phyloP scores from a whole-genome alignment of 257 asterid genomes.

The Solanum clarkiae region DNA sequence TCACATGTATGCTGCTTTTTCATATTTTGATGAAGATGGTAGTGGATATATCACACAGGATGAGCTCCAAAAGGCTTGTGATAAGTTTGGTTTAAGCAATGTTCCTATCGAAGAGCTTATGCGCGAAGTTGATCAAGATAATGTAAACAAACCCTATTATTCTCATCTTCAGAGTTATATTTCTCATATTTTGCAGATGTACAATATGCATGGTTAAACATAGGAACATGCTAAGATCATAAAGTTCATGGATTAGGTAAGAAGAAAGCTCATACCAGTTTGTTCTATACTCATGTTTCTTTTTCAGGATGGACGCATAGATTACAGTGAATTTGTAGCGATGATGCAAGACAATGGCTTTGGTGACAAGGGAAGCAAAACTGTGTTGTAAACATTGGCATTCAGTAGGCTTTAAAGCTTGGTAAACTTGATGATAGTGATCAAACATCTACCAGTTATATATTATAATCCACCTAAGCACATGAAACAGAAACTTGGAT shows the following conservation, averaged over 20 bases:
- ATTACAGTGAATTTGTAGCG: conserved; percentile 11
- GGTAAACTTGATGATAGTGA: not conserved
- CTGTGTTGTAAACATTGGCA: not conserved
- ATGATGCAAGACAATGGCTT: conserved; percentile 12
- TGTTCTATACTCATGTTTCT: not conserved
- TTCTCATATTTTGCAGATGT: not conserved
- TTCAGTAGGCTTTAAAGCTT: not conserved
- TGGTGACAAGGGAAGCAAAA: conserved; percentile 1
- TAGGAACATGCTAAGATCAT: not conserved
- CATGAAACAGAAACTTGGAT: not conserved
- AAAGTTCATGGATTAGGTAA: not conserved
- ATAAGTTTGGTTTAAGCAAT: conserved; percentile 23
- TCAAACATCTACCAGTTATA: not conserved
- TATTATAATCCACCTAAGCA: not conserved
- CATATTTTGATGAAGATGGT: conserved; percentile 41
- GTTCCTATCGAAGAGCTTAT: conserved; percentile 29
- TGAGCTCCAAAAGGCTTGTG: conserved; percentile 37
- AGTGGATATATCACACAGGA: conserved; percentile 39
- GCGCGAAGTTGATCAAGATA: conserved; percentile 34
- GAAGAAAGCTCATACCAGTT: not conserved
- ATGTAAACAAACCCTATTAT: conserved; percentile 8
- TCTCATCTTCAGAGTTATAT: not conserved
- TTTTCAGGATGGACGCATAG: conserved; percentile 17
- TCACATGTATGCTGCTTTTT: conserved; percentile 35
- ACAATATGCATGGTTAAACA: not conserved